Percentiles rank a stretch among this genome's conserved stretches.
phyloP scores from a whole-genome alignment of 1,139 yeast genomes.

The Meyerozyma guilliermondii region DNA sequence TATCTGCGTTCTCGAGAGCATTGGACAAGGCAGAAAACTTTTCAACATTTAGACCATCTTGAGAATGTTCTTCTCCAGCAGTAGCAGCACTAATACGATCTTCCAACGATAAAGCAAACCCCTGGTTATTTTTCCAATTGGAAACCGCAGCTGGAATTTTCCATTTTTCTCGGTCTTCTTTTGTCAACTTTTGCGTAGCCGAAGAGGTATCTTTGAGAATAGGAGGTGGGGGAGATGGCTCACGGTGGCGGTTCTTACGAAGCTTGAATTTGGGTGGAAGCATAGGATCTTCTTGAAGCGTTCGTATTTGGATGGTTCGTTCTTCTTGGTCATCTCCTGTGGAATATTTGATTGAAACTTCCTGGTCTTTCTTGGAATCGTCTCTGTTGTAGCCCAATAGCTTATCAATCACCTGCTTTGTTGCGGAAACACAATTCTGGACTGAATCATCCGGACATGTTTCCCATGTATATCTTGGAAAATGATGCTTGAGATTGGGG shows the following conservation, averaged over 20 bases:
- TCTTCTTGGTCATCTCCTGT: slow-evolving; percentile 10
- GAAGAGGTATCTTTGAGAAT: slow-evolving; percentile 24
- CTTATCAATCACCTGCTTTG: slow-evolving; percentile 20
- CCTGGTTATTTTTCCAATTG: slow-evolving; percentile 94
- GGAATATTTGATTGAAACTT: slow-evolving; percentile 2
- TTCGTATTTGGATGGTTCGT: slow-evolving; percentile 26
- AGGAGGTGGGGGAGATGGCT: slow-evolving; percentile 65
- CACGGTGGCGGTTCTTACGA: slow-evolving; percentile 63
- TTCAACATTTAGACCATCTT: slow-evolving; percentile 43
- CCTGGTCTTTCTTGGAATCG: slow-evolving; percentile 5
- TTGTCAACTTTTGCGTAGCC: slow-evolving; percentile 44
- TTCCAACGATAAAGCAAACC: slow-evolving; percentile 79
- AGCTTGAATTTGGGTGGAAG: slow-evolving; percentile 77
- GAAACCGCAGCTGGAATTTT: slow-evolving; percentile 87
- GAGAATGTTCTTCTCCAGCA: slow-evolving; percentile 24
- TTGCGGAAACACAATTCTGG: slow-evolving; percentile 23
- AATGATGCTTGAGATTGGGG: slow-evolving; percentile 37
- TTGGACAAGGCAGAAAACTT: slow-evolving; percentile 61
- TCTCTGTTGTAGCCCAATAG: slow-evolving; percentile 16
- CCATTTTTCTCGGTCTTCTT: slow-evolving; percentile 80
- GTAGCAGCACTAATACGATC: slow-evolving; percentile 64
- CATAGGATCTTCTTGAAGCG: slow-evolving; percentile 70
- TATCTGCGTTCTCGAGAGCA: slow-evolving; percentile 75
- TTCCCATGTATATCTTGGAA: slow-evolving; percentile 28
- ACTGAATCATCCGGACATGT: slow-evolving; percentile 27